These are phyloP conservation scores for Cyclotella distinguenda DNA, from an alignment of 108 stramenopile species.

Conservation along the genomic window DNA sequence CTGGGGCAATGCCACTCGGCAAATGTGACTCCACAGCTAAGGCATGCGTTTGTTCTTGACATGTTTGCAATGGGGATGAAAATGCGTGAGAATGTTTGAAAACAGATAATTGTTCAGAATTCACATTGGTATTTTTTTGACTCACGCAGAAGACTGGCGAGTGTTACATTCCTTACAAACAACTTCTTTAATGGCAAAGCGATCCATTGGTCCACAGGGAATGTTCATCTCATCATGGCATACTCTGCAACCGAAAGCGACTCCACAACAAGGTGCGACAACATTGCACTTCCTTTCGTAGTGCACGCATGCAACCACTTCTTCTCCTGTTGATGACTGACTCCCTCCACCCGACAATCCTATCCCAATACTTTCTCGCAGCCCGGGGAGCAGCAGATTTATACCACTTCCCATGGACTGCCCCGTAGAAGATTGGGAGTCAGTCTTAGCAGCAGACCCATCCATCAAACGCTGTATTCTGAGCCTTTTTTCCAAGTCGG, in stretches of 20 bases:
- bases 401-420: slow-evolving; percentile 3
- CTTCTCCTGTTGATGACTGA: slow-evolving; percentile 8
- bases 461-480: slow-evolving; percentile 80
- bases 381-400: not conserved
- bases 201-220: slow-evolving; percentile 77
- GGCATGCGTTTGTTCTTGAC: slow-evolving; percentile 26
- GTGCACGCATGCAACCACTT: slow-evolving; percentile 62
- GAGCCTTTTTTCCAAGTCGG: slow-evolving; percentile 66
- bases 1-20: slow-evolving; percentile 43
- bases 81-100: not conserved
- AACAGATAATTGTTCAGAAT: not conserved
- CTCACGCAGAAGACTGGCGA: slow-evolving; percentile 47
- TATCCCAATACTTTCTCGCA: not conserved
- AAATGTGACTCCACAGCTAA: slow-evolving; percentile 25
- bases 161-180: slow-evolving; percentile 81
- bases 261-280: slow-evolving; percentile 77
- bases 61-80: not conserved
- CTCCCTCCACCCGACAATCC: not conserved
- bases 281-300: slow-evolving; percentile 83
- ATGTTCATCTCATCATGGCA: slow-evolving; percentile 81
- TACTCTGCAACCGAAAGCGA: slow-evolving; percentile 75
- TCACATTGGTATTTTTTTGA: not conserved
- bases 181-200: slow-evolving; percentile 69
- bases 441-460: slow-evolving; percentile 33
- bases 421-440: not conserved